Percentiles rank a stretch among this genome's conserved stretches.
phyloP scores from a whole-genome alignment of 805 yeast species.

The Scheffersomyces spartinae region DNA sequence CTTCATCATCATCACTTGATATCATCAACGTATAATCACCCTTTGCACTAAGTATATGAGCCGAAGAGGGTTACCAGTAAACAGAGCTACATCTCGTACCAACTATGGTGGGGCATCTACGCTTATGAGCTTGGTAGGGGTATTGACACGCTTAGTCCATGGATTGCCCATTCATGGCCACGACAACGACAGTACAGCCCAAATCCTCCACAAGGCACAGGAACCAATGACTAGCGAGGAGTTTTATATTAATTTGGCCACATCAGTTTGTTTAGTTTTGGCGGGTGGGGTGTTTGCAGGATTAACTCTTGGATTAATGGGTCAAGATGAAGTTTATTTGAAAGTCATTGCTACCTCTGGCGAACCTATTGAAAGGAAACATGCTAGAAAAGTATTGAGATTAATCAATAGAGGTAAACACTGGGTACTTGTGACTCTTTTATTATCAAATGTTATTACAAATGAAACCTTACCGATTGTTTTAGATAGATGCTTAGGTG shows the following conservation, averaged over 20 bases:
- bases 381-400: conserved; percentile 61
- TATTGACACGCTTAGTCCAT: too few species aligned
- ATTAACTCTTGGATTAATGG: conserved; percentile 91
- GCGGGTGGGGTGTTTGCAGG: conserved; percentile 91
- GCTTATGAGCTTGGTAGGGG: too few species aligned
- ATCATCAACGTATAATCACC: too few species aligned
- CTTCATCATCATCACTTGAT: too few species aligned
- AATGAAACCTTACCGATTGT: conserved; percentile 93
- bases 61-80: too few species aligned
- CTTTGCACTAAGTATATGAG: too few species aligned
- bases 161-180: too few species aligned
- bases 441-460: conserved; percentile 80
- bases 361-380: conserved; percentile 49
- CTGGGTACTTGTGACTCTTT: conserved; percentile 87
- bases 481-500: conserved; percentile 84
- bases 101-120: too few species aligned
- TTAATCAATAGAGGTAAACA: conserved; percentile 81
- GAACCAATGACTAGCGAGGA: conserved; percentile 21
- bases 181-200: too few species aligned
- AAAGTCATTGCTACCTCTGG: conserved; percentile 89
- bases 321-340: conserved; percentile 91
- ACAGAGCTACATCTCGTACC: too few species aligned
- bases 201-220: conserved; percentile 3
- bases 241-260: conserved; percentile 35
- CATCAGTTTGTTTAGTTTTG: conserved; percentile 52